Evolutionary conservation across 2,329 filamentous ascomycete species (phyloP), one percentile per base, ranked within the genome.

Genomic region (Colletotrichum liaoningense): DNA sequence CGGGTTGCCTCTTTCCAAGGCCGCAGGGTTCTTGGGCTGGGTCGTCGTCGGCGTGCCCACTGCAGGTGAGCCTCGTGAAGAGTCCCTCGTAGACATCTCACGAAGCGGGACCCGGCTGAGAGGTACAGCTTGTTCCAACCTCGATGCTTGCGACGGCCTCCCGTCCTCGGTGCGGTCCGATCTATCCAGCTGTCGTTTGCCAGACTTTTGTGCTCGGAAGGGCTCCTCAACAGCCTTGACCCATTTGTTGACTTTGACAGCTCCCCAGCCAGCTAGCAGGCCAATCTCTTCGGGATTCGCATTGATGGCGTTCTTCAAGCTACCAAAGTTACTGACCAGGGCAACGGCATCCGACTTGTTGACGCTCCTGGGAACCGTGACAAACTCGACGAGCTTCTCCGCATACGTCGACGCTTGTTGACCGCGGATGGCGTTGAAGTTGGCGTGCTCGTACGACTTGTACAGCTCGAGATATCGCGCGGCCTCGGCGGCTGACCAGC

Each of bases 291-390:
- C 97, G 0, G 94, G 91, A 57, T 93, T 90, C 1, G 95, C 96
- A 81, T 98, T 98, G 72, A 98, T 88, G 0, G 96, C 96, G 49
- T 93, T 94, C 77, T 92, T 91, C 71, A 99, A 84, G 76, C 94
- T 97, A 28, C 97, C 97, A 85, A 98, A 99, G 63, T 95, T 95
- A 77, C 94, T 94, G 46, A 98, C 95, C 63, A 99, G 84, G 33
- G 94, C 93, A 11, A 98, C 91, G 0, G 97, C 95, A 83, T 99
- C 97, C 1, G 95, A 95, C 83, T 98, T 98, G 84, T 98, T 98
- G 80, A 99, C 91, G 75, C 93, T 94, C 70, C 95, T 88, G 3
- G 97, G 96, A 2, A 94, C 92, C 0, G 97, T 99, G 64, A 98
- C 92, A 79, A 99, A 98, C 77, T 98, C 96, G 9, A 97, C 92